Conservation (phyloP, 2,329 filamentous ascomycete genomes). For the Scleromitrula shiraiana region DNA sequence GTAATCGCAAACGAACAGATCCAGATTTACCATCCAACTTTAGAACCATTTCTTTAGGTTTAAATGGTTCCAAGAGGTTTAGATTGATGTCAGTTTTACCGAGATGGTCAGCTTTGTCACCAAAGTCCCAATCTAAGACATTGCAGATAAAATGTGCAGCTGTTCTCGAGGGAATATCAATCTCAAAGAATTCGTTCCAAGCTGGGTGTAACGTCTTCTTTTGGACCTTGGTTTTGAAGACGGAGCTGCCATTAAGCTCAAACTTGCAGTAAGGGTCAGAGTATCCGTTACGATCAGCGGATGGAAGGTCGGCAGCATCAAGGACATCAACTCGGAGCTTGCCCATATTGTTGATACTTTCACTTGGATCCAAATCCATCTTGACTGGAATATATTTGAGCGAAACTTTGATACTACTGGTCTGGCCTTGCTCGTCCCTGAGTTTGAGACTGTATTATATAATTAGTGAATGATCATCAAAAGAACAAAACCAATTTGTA, state of each 20-base stretch:
- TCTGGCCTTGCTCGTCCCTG: conserved; percentile 66
- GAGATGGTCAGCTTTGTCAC: conserved; percentile 87
- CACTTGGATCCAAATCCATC: conserved; percentile 88
- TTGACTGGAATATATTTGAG: conserved; percentile 90
- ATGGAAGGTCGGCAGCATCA: conserved; percentile 78
- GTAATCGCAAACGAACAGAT: conserved; percentile 67
- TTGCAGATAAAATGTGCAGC: conserved; percentile 75
- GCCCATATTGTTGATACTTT: conserved; percentile 99
- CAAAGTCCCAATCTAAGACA: conserved; percentile 95
- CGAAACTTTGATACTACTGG: conserved; percentile 79
- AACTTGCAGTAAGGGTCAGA: conserved; percentile 98
- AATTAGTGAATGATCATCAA: conserved; percentile 45
- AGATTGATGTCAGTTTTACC: conserved; percentile 71
- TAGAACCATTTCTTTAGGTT: conserved; percentile 64
- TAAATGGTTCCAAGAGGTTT: conserved; percentile 76
- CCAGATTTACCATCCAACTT: conserved; percentile 85
- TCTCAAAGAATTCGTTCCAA: conserved; percentile 96
- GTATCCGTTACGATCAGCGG: conserved; percentile 91
- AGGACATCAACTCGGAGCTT: conserved; percentile 88
- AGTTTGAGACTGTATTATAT: conserved; percentile 53
- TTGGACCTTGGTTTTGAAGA: conserved; percentile 90
- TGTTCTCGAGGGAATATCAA: conserved; percentile 73
- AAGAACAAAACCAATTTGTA: conserved; percentile 40
- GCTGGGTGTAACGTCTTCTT: conserved; percentile 94
- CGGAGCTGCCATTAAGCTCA: conserved; percentile 75